Percentiles rank a stretch among this genome's conserved stretches.
Evolutionary conservation across 768 basidiomycete genomes (phyloP).

Genomic region (Lactarius trivialis): DNA sequence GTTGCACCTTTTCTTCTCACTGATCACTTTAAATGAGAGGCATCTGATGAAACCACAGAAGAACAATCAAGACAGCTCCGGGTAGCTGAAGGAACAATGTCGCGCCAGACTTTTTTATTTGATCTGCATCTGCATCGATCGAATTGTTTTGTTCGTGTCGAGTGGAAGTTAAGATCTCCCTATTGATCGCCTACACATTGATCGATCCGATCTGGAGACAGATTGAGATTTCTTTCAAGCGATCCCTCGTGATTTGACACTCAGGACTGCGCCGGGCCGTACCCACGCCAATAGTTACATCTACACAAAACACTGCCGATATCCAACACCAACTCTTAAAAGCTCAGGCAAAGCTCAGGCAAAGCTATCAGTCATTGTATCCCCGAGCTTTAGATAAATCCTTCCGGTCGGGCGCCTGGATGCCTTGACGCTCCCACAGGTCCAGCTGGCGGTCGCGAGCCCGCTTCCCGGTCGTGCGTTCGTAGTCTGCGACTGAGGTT

Average conservation of each 20-base stretch:
- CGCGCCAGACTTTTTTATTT: background rate
- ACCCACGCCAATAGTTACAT: background rate
- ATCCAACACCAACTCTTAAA: background rate
- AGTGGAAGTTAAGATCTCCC: constrained; percentile 6
- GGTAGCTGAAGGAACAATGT: background rate
- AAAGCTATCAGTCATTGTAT: constrained; percentile 46
- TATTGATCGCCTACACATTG: constrained; percentile 9
- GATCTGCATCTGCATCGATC: background rate
- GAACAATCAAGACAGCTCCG: constrained; percentile 79
- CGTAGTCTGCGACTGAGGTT: constrained; percentile 67
- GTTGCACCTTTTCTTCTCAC: background rate
- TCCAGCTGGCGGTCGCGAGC: constrained; percentile 71
- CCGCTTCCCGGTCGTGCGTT: constrained; percentile 51
- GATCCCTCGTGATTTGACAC: background rate
- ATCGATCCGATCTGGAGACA: constrained; percentile 16
- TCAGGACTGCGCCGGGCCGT: no score
- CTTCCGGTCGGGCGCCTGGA: constrained; percentile 35
- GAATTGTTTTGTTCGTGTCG: background rate
- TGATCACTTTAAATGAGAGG: constrained; percentile 92
- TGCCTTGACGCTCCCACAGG: constrained; percentile 62
- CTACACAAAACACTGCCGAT: no score
- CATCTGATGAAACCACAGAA: constrained; percentile 91
- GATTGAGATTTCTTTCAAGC: no score
- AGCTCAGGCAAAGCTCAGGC: background rate
- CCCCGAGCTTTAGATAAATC: constrained; percentile 39